Percentiles rank a stretch among this genome's conserved stretches.
phyloP scores from a whole-genome alignment of 805 yeast species.

The Candida ovalis region DNA sequence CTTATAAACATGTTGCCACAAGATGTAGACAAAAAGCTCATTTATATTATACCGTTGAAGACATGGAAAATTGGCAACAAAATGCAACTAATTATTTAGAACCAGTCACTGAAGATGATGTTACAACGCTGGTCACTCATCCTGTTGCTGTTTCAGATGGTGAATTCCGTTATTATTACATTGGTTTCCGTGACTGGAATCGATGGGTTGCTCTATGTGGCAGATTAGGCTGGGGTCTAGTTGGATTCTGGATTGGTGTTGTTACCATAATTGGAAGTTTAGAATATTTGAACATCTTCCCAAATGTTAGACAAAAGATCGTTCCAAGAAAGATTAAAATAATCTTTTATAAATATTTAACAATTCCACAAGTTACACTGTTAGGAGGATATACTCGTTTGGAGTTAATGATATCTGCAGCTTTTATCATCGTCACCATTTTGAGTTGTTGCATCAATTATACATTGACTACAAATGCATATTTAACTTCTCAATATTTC shows the following conservation, averaged over 20 bases:
- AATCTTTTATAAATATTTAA: slow-evolving; percentile 1
- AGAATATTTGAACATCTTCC: slow-evolving; percentile 17
- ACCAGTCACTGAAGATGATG: slow-evolving; percentile 27
- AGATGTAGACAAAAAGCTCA: slow-evolving; percentile 35
- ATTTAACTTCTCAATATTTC: slow-evolving; percentile 29
- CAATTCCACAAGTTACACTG: slow-evolving; percentile 5
- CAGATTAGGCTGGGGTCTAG: slow-evolving; percentile 43
- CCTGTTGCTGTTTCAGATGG: slow-evolving; percentile 33
- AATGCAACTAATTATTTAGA: slow-evolving; percentile 32
- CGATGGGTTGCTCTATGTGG: slow-evolving; percentile 35
- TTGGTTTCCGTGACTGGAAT: slow-evolving; percentile 35
- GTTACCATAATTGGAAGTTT: slow-evolving; percentile 29
- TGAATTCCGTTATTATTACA: slow-evolving; percentile 31
- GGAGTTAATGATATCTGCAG: slow-evolving; percentile 25
- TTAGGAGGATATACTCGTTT: slow-evolving; percentile 18
- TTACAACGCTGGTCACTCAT: slow-evolving; percentile 21
- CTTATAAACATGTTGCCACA: slow-evolving; percentile 34
- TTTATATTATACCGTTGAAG: slow-evolving; percentile 32
- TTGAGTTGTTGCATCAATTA: slow-evolving; percentile 35
- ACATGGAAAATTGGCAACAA: slow-evolving; percentile 29
- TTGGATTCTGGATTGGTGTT: slow-evolving; percentile 38
- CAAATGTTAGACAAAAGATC: slow-evolving; percentile 1
- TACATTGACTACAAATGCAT: slow-evolving; percentile 37
- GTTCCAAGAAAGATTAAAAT: slow-evolving; percentile 3
- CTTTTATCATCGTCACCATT: slow-evolving; percentile 30